These are phyloP conservation scores for Aleurites moluccanus DNA, from an alignment of 441 rosid species.

Conservation along the genomic window DNA sequence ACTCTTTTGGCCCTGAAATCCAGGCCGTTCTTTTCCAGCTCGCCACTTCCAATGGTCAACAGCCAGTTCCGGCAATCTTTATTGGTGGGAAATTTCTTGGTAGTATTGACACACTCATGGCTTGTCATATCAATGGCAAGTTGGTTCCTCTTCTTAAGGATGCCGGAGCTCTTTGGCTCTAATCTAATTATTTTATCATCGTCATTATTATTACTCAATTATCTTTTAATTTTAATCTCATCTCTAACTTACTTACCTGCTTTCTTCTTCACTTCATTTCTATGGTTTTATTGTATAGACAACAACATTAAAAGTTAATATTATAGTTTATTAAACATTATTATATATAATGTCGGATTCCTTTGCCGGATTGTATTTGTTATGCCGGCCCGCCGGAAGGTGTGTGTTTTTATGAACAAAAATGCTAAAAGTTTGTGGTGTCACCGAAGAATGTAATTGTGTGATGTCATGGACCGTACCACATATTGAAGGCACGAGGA, in stretches of 20 bases:
- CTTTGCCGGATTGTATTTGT: background rate
- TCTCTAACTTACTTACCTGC: no score
- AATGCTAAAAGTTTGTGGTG: background rate
- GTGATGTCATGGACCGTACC: background rate
- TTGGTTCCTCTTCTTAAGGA: slow-evolving; percentile 83
- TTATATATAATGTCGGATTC: no score
- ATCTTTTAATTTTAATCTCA: no score
- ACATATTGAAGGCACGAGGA: background rate
- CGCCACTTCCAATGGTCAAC: slow-evolving; percentile 32
- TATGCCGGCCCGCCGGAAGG: background rate
- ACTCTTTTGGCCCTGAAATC: slow-evolving; percentile 33
- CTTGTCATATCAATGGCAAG: slow-evolving; percentile 84
- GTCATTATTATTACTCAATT: background rate
- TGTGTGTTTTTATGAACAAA: background rate
- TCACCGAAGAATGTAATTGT: background rate
- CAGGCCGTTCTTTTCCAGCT: slow-evolving; percentile 40
- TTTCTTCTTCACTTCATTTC: no score
- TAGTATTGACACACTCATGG: slow-evolving; percentile 79
- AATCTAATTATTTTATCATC: background rate
- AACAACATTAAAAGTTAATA: no score
- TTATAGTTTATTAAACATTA: no score
- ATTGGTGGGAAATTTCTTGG: slow-evolving; percentile 86
- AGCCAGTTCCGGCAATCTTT: slow-evolving; percentile 62
- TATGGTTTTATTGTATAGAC: no score
- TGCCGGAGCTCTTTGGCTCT: slow-evolving; percentile 97